These are phyloP conservation scores for Fusarium sp. DNA, from an alignment of 2,329 filamentous ascomycete species.

Conservation along the genomic window DNA sequence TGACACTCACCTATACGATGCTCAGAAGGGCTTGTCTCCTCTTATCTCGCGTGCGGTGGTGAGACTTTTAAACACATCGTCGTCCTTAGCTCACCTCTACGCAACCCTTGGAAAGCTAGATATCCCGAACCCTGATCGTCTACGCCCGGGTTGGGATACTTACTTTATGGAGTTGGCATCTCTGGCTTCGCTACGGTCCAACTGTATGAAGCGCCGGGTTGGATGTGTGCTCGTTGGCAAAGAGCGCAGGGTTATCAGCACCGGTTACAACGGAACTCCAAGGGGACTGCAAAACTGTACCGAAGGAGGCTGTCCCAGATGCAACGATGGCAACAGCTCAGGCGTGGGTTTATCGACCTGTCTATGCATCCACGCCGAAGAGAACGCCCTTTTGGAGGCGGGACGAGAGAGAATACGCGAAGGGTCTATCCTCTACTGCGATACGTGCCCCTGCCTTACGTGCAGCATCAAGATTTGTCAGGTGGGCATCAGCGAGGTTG, in stretches of 20 bases:
- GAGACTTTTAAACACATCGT: conserved; percentile 86
- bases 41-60: conserved; percentile 86
- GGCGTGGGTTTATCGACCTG: conserved; percentile 87
- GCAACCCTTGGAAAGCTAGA: conserved; percentile 79
- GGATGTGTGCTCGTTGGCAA: conserved; percentile 89
- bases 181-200: conserved; percentile 88
- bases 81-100: conserved; percentile 78
- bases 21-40: conserved; percentile 73
- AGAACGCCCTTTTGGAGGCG: conserved; percentile 95
- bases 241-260: conserved; percentile 88
- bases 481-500: conserved; percentile 94
- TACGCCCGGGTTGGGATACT: conserved; percentile 93
- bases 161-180: conserved; percentile 99
- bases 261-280: conserved; percentile 98
- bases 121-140: conserved; percentile 80
- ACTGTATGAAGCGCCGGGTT: conserved; percentile 98
- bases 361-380: conserved; percentile 96
- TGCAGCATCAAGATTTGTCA: conserved; percentile 99
- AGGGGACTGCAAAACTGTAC: conserved; percentile 89
- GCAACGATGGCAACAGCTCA: conserved; percentile 78
- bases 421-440: conserved; percentile 88
- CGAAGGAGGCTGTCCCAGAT: conserved; percentile 89
- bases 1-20: conserved; percentile 82
- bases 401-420: conserved; percentile 89
- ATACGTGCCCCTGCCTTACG: conserved; percentile 96